Base-by-base conservation (phyloP, 2,329 filamentous ascomycete genomes). In the Cyclaneusma minus region DNA sequence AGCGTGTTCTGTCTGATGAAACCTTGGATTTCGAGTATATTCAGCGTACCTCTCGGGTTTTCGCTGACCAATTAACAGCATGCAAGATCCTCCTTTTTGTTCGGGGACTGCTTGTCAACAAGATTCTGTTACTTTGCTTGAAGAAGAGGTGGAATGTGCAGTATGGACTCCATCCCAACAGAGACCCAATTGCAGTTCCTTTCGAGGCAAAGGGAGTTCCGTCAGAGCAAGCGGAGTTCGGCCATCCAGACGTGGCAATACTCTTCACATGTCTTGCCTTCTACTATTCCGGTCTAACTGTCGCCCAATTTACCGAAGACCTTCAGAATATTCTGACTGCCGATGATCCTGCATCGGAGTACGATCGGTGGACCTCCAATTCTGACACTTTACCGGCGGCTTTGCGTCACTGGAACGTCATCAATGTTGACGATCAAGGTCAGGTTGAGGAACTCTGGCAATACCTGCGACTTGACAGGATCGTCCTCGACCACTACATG, bases 231-330 rank as follows among this genome's bases (percentile, higher is more conserved):
- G 65, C 72, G 0, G 75, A 82, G 36, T 82, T 64, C 40, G 68
- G 70, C 0, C 74, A 83, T 35, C 71, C 74, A 0, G 65, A 83
- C 36, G 69, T 77, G 0, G 58, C 66, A 0, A 72, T 82, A 3
- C 17, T 70, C 0, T 52, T 83, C 2, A 82, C 75, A 0, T 71
- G 65, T 8, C 48, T 84, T 0, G 59, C 64, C 0, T 80, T 76
- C 37, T 83, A 83, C 37, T 75, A 80, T 25, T 45, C 54, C 2
- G 73, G 72, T 0, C 43, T 78, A 0, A 56, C 29, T 2, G 32
- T 54, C 3, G 22, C 38, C 0, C 68, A 76, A 26, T 48, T 73
- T 0, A 50, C 48, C 1, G 51, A 64, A 15, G 49, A 50, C 0
- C 44, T 78, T 0, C 48, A 63, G 16, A 52, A 58, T 4, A 43